Evolutionary conservation across 192 early-diverging fungal genomes (phyloP).

Genomic region (Umbelopsis sp.): DNA sequence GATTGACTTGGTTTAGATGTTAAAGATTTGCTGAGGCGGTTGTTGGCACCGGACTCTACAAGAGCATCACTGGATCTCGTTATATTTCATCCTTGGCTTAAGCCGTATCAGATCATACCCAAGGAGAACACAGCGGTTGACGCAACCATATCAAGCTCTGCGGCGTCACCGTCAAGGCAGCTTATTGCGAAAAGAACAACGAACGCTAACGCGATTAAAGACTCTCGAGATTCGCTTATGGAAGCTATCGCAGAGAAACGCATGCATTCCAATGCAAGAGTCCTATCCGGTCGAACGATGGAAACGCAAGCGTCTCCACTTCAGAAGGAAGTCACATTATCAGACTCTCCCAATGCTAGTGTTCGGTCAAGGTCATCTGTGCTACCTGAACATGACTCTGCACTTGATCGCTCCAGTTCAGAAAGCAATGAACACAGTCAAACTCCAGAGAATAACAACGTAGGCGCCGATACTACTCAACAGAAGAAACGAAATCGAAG

Average conservation of each 20-base stretch:
- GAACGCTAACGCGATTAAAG: neutral
- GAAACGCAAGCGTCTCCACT: neutral
- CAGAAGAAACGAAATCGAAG: constrained; percentile 9
- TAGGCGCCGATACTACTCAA: neutral
- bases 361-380: constrained; percentile 9
- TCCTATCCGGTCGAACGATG: neutral
- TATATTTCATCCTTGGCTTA: constrained; percentile 43
- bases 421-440: neutral
- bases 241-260: constrained; percentile 8
- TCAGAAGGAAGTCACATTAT: constrained; percentile 1
- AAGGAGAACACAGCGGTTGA: neutral
- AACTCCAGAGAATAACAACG: neutral
- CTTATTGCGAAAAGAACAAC: constrained; percentile 27
- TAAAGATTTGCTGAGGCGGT: constrained; percentile 38
- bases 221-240: constrained; percentile 4
- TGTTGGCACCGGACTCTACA: constrained; percentile 36
- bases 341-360: constrained; percentile 6
- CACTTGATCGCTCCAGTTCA: neutral
- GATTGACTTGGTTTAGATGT: constrained; percentile 26
- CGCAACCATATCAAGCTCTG: neutral
- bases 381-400: neutral
- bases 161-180: neutral
- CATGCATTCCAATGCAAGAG: neutral
- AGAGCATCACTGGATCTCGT: constrained; percentile 42
- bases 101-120: constrained; percentile 25